Conservation (phyloP, 768 basidiomycete species). For the Candolleomyces eurysporus region DNA sequence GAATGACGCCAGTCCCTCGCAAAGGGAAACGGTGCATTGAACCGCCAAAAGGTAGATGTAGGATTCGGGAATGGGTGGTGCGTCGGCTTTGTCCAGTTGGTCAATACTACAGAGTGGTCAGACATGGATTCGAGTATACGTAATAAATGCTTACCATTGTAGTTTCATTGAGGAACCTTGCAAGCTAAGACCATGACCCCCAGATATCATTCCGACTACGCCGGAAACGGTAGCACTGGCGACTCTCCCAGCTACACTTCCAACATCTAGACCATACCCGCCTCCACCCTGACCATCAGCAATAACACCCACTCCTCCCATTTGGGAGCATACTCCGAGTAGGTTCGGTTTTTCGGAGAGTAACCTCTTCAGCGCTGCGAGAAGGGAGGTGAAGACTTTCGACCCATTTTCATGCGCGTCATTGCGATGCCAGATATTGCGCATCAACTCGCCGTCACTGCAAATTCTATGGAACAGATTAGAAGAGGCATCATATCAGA, state of each 20-base stretch:
- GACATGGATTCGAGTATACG: background rate
- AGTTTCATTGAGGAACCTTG: constrained; percentile 82
- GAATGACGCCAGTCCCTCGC: constrained; percentile 79
- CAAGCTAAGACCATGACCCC: constrained; percentile 61
- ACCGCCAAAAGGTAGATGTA: constrained; percentile 92
- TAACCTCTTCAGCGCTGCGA: constrained; percentile 81
- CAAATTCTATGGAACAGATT: constrained; percentile 50
- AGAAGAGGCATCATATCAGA: background rate
- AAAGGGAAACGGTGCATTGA: constrained; percentile 83
- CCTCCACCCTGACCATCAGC: constrained; percentile 22
- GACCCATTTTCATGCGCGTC: constrained; percentile 61
- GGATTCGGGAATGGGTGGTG: constrained; percentile 88
- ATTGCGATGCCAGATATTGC: constrained; percentile 77
- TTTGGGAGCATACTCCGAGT: constrained; percentile 76
- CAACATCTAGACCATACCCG: constrained; percentile 17
- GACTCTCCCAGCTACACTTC: constrained; percentile 71
- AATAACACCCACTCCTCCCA: constrained; percentile 74
- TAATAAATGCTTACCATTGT: constrained; percentile 81
- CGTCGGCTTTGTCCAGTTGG: constrained; percentile 96
- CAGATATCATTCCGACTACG: constrained; percentile 81
- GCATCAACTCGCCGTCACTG: constrained; percentile 75
- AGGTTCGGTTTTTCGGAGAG: constrained; percentile 86
- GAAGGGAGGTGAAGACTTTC: constrained; percentile 72
- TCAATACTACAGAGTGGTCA: constrained; percentile 68
- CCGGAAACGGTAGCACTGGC: constrained; percentile 83